phyloP scores from a whole-genome alignment of 441 rosid species.

The Jatropha multifida region DNA sequence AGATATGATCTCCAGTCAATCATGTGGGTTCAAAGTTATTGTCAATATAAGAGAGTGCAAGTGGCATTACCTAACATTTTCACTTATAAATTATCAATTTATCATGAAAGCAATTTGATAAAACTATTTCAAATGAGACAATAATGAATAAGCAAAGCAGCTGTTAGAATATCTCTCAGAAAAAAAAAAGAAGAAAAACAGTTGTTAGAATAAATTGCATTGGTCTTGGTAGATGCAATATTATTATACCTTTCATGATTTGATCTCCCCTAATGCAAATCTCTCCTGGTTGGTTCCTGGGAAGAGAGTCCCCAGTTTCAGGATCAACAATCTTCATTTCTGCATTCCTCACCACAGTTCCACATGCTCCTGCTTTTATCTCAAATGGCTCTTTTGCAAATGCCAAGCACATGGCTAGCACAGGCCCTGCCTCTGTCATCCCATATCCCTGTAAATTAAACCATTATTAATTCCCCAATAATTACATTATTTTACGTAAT shows the following conservation, averaged over 20 bases:
- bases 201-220: background rate
- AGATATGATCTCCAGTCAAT: background rate
- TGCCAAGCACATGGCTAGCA: slow-evolving; percentile 72
- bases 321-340: slow-evolving; percentile 91
- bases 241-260: slow-evolving; percentile 72
- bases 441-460: slow-evolving; percentile 64
- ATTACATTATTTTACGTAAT: too few relatives aligned
- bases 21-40: background rate
- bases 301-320: slow-evolving; percentile 59
- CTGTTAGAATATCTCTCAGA: background rate
- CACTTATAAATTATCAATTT: background rate
- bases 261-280: slow-evolving; percentile 82
- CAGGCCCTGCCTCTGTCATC: slow-evolving; percentile 93
- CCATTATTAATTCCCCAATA: background rate
- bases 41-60: background rate
- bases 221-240: too few relatives aligned
- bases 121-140: background rate
- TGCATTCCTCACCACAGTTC: slow-evolving; percentile 85
- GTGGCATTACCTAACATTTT: background rate
- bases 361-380: slow-evolving; percentile 84
- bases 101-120: background rate
- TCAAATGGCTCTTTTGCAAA: slow-evolving; percentile 75
- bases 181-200: too few relatives aligned
- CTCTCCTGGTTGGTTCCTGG: slow-evolving; percentile 65
- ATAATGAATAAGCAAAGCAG: background rate